Conservation (phyloP, 495 filamentous ascomycete genomes). For the Aspergillus diversus region DNA sequence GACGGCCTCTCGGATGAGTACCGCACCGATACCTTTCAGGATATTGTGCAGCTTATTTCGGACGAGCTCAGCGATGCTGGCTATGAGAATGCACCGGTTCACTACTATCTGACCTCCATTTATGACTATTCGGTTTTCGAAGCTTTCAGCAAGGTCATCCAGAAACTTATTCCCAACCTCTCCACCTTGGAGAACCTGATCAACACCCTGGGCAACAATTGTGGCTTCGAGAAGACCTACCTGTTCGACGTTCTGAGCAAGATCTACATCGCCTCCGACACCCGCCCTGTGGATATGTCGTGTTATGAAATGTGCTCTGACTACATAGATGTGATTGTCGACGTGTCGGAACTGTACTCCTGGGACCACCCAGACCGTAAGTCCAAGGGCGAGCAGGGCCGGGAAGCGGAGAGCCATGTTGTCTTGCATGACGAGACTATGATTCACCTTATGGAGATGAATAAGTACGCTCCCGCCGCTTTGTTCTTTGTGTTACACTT, state of each 20-base stretch:
- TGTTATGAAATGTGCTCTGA: constrained; percentile 98
- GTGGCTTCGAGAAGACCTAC: constrained; percentile 95
- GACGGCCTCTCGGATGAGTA: constrained; percentile 95
- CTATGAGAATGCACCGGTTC: constrained; percentile 87
- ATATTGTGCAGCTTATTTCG: constrained; percentile 94
- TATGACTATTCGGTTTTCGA: constrained; percentile 99
- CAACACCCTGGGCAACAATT: constrained; percentile 84
- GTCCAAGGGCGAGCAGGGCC: constrained; percentile 65
- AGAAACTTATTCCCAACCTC: constrained; percentile 92
- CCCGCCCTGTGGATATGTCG: constrained; percentile 85
- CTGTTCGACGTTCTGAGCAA: constrained; percentile 96
- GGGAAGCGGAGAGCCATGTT: constrained; percentile 78
- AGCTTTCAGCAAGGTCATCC: constrained; percentile 96
- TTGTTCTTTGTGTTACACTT: neutral
- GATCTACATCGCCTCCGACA: constrained; percentile 97
- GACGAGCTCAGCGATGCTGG: constrained; percentile 93
- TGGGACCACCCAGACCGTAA: constrained; percentile 65
- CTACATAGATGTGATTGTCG: constrained; percentile 96
- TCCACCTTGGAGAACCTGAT: constrained; percentile 89
- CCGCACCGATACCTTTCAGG: constrained; percentile 88
- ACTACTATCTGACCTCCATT: constrained; percentile 93
- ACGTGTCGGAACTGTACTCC: constrained; percentile 92
- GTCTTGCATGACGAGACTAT: constrained; percentile 78
- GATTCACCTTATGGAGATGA: constrained; percentile 88
- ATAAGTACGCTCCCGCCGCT: constrained; percentile 61